Conservation (phyloP, 2,329 filamentous ascomycete genomes). For the Raffaelea albimanens region DNA sequence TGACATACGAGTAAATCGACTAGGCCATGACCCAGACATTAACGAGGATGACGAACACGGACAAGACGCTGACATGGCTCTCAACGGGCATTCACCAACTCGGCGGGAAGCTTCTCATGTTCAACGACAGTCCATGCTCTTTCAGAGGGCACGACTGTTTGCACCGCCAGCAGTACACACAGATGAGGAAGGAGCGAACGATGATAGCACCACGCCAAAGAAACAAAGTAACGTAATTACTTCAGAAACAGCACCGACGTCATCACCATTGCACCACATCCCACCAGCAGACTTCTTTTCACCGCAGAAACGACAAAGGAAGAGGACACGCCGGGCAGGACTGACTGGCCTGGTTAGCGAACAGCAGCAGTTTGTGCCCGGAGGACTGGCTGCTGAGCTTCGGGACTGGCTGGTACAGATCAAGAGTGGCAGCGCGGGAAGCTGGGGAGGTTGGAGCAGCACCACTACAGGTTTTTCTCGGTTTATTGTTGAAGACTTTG, state of each 20-base stretch:
- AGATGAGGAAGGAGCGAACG: neutral
- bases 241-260: constrained; percentile 3
- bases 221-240: too few relatives aligned
- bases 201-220: neutral
- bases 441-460: too few relatives aligned
- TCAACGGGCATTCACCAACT: too few relatives aligned
- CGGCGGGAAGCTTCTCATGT: neutral
- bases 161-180: neutral
- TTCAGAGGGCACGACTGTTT: neutral
- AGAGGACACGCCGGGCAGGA: neutral
- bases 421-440: constrained; percentile 19
- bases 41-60: neutral
- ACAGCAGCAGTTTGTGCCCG: constrained; percentile 21
- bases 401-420: constrained; percentile 35
- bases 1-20: too few relatives aligned
- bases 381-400: constrained; percentile 31
- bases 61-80: too few relatives aligned
- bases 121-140: neutral
- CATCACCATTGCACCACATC: neutral
- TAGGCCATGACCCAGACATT: too few relatives aligned
- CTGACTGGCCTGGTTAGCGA: neutral
- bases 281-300: constrained; percentile 13
- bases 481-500: too few relatives aligned
- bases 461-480: too few relatives aligned
- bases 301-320: constrained; percentile 13